A percentile compares a stretch with the other conserved stretches of the same genome.
Conservation (phyloP, 139 green algal genomes). For the Haematococcus lacustris region DNA sequence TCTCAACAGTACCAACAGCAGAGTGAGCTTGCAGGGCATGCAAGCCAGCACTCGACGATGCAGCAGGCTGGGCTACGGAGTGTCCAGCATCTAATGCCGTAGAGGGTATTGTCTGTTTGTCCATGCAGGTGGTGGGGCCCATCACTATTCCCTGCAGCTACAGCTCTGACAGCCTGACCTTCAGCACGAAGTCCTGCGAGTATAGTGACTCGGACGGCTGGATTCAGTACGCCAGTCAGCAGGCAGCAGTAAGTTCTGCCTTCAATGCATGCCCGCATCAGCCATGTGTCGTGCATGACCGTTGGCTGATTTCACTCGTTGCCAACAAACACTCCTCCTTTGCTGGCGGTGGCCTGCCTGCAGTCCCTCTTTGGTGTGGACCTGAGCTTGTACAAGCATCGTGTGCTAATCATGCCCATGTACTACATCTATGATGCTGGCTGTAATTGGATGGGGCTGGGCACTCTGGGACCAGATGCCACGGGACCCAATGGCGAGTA, state of each 20-base stretch:
- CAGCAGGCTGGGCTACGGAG: too few species aligned
- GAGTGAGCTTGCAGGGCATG: conserved; percentile 1
- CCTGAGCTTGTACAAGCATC: conserved; percentile 1
- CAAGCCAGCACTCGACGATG: too few species aligned
- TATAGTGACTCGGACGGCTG: conserved; percentile 4
- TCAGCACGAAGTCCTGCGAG: neutral
- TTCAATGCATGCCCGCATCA: neutral
- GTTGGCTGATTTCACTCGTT: too few species aligned
- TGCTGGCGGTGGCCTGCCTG: too few species aligned
- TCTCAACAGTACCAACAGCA: conserved; percentile 24
- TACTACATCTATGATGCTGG: conserved; percentile 13
- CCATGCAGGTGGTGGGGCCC: conserved; percentile 13
- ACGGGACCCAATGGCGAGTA: neutral
- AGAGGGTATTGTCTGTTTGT: too few species aligned
- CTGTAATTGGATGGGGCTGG: conserved; percentile 22
- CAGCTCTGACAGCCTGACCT: conserved; percentile 4
- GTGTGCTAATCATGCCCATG: conserved; percentile 6
- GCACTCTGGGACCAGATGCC: conserved; percentile 23
- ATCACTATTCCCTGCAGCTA: conserved; percentile 15
- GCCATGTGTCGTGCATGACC: too few species aligned
- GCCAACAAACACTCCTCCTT: too few species aligned
- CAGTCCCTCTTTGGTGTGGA: conserved; percentile 3
- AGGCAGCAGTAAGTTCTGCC: neutral
- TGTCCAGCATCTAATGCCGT: too few species aligned
- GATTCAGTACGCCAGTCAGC: conserved; percentile 1